Evolutionary conservation across 2,329 filamentous ascomycete species (phyloP), one percentile per base, ranked within the genome.

Genomic region (Scedosporium minutisporum): DNA sequence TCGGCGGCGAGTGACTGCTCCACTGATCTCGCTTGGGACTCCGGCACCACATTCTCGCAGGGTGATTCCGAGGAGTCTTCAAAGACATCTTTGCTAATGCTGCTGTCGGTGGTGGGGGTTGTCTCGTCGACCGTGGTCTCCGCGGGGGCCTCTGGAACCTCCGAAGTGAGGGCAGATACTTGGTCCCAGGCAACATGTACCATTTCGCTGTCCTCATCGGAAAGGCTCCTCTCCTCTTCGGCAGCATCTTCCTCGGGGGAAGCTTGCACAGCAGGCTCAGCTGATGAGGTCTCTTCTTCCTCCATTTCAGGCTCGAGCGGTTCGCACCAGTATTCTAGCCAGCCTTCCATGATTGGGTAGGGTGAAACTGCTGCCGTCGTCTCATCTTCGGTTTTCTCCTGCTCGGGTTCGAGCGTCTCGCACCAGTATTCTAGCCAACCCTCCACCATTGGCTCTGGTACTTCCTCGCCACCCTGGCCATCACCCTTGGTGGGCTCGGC

Each of bases 341-440:
- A 61, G 14, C 59, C 59, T 33, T 61, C 59, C 12, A 61, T 46
- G 41, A 27, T 60, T 12, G 18, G 41, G 18, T 60, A 18, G 12
- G n/a, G 48, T 12, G 10, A 12, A 23, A 23, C 48, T 10, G n/a
- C 48, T 23, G 48, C 21, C 10, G 9, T 58, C 5, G 16, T n/a
- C 51, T 61, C 23, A 18, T 42, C 10, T 48, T 29, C 23, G 7
- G 21, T 23, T 12, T 51, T 48, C 25, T 58, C 38, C 21, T 64
- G 63, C 51, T 65, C 63, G 5, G 63, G 60, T 6, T 55, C 65
- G 16, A 61, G 9, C 23, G 66, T 62, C 21, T 64, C 63, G 55
- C 64, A 65, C 25, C 62, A 64, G 55, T 66, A 66, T 25, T 65
- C 65, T 38, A 66, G 57, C 65, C 65, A 66, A 21, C 65, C 65